Evolutionary conservation across 305 asterid genomes (phyloP).

Genomic region (Fraxinus dipetala): DNA sequence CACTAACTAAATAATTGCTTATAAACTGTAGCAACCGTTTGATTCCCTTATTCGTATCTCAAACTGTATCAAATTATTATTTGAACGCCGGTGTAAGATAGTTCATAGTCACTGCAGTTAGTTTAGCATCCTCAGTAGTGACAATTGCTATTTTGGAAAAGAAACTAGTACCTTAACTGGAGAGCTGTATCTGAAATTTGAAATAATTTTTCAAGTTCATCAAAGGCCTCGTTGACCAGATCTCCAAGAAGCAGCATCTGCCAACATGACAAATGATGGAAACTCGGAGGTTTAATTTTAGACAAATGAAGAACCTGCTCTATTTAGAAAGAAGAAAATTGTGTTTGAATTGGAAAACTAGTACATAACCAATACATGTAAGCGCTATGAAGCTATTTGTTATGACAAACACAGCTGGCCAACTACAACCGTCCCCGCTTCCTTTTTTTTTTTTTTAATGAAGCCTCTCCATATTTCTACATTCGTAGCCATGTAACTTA

Average conservation of each 20-base stretch:
- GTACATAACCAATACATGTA: background rate
- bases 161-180: conserved; percentile 52
- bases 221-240: conserved; percentile 72
- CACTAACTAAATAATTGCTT: background rate
- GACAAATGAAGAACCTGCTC: background rate
- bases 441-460: background rate
- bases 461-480: background rate
- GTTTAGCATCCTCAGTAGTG: background rate
- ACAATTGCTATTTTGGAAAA: conserved; percentile 6
- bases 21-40: background rate
- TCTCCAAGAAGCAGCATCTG: conserved; percentile 88
- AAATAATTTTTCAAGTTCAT: conserved; percentile 48
- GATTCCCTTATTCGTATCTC: conserved; percentile 1
- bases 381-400: background rate
- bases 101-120: background rate
- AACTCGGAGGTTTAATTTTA: conserved; percentile 6
- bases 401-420: background rate
- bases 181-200: conserved; percentile 42
- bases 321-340: background rate
- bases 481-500: background rate
- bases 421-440: background rate
- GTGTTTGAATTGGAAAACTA: background rate
- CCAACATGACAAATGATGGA: conserved; percentile 7
- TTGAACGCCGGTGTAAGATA: background rate
- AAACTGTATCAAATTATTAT: background rate